phyloP scores from a whole-genome alignment of 129 eudicot species.

The Helianthus tuberosus region DNA sequence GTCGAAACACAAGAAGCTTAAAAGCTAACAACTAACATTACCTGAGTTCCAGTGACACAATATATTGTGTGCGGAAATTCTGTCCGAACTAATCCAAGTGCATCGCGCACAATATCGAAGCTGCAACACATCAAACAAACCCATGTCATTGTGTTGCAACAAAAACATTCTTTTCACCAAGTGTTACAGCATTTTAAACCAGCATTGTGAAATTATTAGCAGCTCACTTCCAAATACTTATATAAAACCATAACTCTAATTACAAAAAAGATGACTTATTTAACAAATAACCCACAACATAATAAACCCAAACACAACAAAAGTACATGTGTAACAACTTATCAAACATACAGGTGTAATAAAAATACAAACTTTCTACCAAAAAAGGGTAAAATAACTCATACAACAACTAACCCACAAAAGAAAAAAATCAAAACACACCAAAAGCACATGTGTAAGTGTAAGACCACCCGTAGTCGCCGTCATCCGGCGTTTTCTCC shows the following conservation, averaged over 20 bases:
- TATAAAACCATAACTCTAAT: not conserved
- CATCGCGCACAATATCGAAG: constrained; percentile 84
- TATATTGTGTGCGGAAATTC: constrained; percentile 89
- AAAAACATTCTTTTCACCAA: not conserved
- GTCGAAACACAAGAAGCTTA: not conserved
- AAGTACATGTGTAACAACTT: not conserved
- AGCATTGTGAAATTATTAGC: not conserved
- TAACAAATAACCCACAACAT: not conserved
- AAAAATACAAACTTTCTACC: not conserved
- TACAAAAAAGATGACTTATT: not conserved
- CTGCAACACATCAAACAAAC: constrained; percentile 42
- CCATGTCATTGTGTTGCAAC: not conserved
- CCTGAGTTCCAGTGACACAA: constrained; percentile 93
- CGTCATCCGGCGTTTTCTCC: too few relatives aligned
- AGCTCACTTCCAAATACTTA: not conserved
- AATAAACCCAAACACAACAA: not conserved
- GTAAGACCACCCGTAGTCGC: too few relatives aligned
- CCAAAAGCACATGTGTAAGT: too few relatives aligned
- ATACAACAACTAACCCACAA: not conserved
- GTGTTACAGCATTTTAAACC: constrained; percentile 2
- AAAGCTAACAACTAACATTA: constrained; percentile 25
- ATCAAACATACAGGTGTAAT: not conserved
- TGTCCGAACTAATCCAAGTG: constrained; percentile 82
- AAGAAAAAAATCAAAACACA: too few relatives aligned
- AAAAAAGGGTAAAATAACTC: not conserved